phyloP scores from a whole-genome alignment of 441 rosid genomes.

The Erysimum pusillum region DNA sequence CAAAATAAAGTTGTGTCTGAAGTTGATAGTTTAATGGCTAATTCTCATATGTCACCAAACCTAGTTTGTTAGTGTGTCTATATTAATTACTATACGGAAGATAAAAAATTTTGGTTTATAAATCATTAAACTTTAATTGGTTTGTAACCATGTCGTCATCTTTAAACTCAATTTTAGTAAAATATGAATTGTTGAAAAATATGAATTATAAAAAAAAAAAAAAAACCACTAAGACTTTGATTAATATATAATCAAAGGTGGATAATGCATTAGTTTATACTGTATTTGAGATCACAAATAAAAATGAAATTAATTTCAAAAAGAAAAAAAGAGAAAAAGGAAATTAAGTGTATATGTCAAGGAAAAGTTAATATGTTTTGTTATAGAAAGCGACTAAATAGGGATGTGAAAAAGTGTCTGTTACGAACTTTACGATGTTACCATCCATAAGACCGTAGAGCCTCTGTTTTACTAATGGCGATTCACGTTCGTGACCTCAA shows the following conservation, averaged over 20 bases:
- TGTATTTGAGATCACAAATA: background rate
- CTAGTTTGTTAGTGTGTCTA: slow-evolving; percentile 18
- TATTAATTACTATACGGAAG: background rate
- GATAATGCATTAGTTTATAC: background rate
- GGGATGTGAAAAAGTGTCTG: background rate
- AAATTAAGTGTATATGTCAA: slow-evolving; percentile 1
- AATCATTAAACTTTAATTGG: background rate
- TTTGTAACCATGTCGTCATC: background rate
- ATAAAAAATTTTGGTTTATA: background rate
- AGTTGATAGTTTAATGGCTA: slow-evolving; percentile 31
- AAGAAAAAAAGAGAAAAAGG: background rate
- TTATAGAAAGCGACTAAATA: background rate
- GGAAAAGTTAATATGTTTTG: background rate
- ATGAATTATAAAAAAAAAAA: no score
- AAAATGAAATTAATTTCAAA: background rate
- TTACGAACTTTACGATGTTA: background rate
- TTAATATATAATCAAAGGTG: no score
- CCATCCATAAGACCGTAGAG: background rate
- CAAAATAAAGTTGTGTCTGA: slow-evolving; percentile 4
- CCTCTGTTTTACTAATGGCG: background rate
- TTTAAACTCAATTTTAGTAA: background rate
- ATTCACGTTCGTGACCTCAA: background rate
- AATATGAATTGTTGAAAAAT: background rate
- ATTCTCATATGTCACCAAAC: slow-evolving; percentile 28
- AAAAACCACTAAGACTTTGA: no score